Evolutionary conservation across 441 rosid species (phyloP), one percentile per base, ranked within the genome.

Genomic region (Arabidopsis lyrata): DNA sequence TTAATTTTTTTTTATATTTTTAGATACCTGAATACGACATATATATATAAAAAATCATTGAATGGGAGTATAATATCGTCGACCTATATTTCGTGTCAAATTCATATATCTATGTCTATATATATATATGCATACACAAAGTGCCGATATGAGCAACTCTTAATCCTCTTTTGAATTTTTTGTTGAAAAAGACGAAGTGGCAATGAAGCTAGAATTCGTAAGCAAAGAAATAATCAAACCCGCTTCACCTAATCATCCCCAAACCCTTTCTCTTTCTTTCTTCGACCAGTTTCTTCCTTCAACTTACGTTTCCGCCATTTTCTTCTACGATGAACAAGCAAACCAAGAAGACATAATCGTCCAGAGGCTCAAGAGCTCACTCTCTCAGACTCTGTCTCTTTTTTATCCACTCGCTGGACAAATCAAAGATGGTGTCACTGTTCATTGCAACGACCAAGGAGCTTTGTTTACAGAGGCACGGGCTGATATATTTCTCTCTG

Each of bases 201-300:
- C 3, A 38, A 38, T 38, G 41, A 8, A 38, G 41, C 41, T 38
- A 38, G 44, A 39, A 39, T 6, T 39, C n/a, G 5, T 42, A 42
- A 42, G 47, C 47, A 42, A 42, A 42, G 47, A 14, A 42, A 1
- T 42, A 42, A 42, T 42, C 47, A 42, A 6, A 42, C 47, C 47
- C 47, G 2, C 47, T 42, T 42, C 47, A 42, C 15, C 47, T 14
- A 5, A 42, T 14, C 47, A 42, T 42, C 47, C 5, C 47, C 16
- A 42, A 42, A 42, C 47, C 47, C 47, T 42, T 42, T 42, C 47
- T 42, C 47, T 42, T 42, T 42, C 47, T 42, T 7, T 42, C 16
- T 42, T 42, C 47, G 47, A 42, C 15, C 47, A 42, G 47, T 42
- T 42, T 14, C 47, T 42, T 42, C 47, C 47, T 42, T 42, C 47